Base-by-base conservation (phyloP, 495 filamentous ascomycete genomes). In the Trichoderma virens region DNA sequence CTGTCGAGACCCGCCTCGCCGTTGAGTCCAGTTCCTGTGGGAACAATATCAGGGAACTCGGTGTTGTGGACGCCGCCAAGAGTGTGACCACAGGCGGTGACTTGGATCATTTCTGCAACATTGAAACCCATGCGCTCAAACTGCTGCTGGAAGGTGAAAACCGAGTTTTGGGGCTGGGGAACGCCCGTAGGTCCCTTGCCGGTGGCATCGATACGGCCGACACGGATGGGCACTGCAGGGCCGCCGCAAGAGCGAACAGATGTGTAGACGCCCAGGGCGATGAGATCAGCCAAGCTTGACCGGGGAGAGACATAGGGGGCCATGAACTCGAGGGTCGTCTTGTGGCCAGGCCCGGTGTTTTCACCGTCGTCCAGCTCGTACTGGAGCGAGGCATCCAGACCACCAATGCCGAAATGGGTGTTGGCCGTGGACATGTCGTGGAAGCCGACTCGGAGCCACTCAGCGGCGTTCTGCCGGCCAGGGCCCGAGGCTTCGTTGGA, bases 361-460 rank as follows among this genome's bases (percentile, higher is more conserved):
- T 87, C 85, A 63, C 79, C 78, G 63, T 77, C 76, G 51, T 69
- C 74, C 47, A 83, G 65, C 67, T 88, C 85, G 64, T 83, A 88
- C 39, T 83, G 80, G 34, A 88, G 70, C 2, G 84, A 86, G 31
- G 76, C 85, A 70, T 88, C 85, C 45, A 88, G 63, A 2, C 85
- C 85, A 45, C 84, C 85, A n/a, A 72, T 69, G 7, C 73, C 73
- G 35, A 73, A 73, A 67, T 71, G 80, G 20, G 75, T 72, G 70
- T 82, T 81, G 25, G 74, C 78, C 7, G 83, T 83, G 6, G 83
- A 73, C 79, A 87, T 86, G 68, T 88, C 85, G 69, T 88, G 85
- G 65, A 88, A 87, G 41, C 80, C 84, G 14, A 82, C 76, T 28
- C 85, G 80, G 61, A 88, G 70, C 84, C 84, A 87, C 73, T 87